Percentiles rank a stretch among this genome's conserved stretches.
Evolutionary conservation across 768 basidiomycete species (phyloP).

Genomic region (Rhizopogon sp.): DNA sequence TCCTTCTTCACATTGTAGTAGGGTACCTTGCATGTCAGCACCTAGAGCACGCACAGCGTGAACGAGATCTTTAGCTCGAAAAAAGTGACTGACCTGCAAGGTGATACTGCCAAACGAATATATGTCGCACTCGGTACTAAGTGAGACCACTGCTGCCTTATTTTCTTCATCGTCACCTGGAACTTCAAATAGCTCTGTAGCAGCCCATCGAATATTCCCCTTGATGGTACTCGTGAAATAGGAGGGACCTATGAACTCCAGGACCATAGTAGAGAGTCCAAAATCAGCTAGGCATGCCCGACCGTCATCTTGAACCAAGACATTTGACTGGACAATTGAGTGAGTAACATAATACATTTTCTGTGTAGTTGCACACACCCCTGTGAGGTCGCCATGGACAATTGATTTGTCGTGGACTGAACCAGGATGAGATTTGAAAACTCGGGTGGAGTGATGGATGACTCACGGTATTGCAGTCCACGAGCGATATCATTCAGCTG

Average conservation of each 20-base stretch:
- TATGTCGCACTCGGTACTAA: conserved; percentile 24
- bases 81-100: conserved; percentile 12
- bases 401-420: not conserved
- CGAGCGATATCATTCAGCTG: too few species aligned
- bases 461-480: too few species aligned
- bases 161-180: conserved; percentile 1
- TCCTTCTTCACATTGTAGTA: not conserved
- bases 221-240: conserved; percentile 15
- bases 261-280: conserved; percentile 30
- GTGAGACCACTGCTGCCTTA: too few species aligned
- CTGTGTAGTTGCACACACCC: not conserved
- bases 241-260: conserved; percentile 25
- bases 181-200: conserved; percentile 28
- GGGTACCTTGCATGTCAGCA: not conserved
- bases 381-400: conserved; percentile 3
- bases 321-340: not conserved
- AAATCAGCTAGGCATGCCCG: too few species aligned
- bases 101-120: conserved; percentile 38
- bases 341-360: not conserved
- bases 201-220: conserved; percentile 43
- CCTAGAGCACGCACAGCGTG: not conserved
- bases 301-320: conserved; percentile 29
- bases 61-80: conserved; percentile 17
- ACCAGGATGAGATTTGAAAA: not conserved
- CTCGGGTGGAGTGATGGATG: not conserved